Base-by-base conservation (phyloP, 78 protist species). In the Trichosphaerium sp. region DNA sequence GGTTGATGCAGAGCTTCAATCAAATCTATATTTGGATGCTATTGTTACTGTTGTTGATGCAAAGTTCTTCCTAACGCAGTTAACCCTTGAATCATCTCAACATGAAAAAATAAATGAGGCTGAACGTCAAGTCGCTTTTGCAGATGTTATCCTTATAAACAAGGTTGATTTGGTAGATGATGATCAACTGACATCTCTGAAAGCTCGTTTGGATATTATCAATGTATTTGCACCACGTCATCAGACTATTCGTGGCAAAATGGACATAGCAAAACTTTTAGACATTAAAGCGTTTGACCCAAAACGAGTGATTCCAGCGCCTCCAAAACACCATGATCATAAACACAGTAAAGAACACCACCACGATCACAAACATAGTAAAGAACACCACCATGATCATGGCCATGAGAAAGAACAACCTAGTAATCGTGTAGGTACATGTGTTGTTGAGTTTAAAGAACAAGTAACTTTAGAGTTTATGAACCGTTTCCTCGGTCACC, bases 41-140 rank as follows among this genome's bases (percentile, higher is more conserved):
- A 75, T 84, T 15, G 51, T 84, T 34, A 74, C 86, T 2, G 42
- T 84, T 3, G 90, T 84, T 0, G 90, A 84, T 58, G 51, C 81
- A 4, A 69, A 68, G 55, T 70, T 74, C 52, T 54, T 78, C 26
- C 62, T 69, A 47, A 62, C 62, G 43, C 69, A 78, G n/a, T 42
- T 78, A n/a, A n/a, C n/a, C n/a, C n/a, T n/a, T n/a, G n/a, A n/a
- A n/a, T n/a, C n/a, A n/a, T n/a, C n/a, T n/a, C n/a, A n/a, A n/a
- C n/a, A n/a, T n/a, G n/a, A n/a, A n/a, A n/a, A n/a, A 10, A 49
- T 61, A 21, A 78, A 64, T 21, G 84, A 78, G 35, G 71, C 66
- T 1, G 78, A 79, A 31, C 42, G 77, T 40, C 85, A 79, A 35
- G 70, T 82, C 26, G 88, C 88, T 32, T 75, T 69, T 54, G 88